Conservation (phyloP, 345 rosid genomes). For the Pseudoturritis turrita region DNA sequence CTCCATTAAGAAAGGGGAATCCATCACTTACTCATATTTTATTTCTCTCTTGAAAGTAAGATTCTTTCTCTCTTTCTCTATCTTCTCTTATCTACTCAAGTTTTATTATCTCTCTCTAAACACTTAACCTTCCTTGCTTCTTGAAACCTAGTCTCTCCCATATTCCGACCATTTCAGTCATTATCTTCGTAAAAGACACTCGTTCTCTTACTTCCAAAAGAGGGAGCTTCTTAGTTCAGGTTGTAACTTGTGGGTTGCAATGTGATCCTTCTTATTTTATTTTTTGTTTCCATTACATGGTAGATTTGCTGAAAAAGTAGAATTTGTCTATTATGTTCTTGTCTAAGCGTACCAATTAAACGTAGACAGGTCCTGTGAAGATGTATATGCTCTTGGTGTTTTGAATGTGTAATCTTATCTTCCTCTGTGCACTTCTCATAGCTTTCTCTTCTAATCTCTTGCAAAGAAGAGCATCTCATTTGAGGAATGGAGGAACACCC, state of each 20-base stretch:
- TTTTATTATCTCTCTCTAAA: no score
- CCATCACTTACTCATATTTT: no score
- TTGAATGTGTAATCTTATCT: neutral
- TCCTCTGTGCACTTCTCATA: neutral
- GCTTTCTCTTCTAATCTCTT: conserved; percentile 1
- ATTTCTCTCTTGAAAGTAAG: no score
- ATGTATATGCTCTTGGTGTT: neutral
- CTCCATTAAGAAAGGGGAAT: no score
- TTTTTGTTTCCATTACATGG: neutral
- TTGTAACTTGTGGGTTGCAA: conserved; percentile 2
- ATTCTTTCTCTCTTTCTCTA: no score
- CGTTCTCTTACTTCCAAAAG: conserved; percentile 24
- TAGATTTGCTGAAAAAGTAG: neutral
- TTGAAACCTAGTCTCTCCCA: no score
- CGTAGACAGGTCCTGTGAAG: neutral
- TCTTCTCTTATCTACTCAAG: no score
- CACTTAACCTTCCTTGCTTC: no score
- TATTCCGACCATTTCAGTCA: no score
- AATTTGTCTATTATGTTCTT: neutral
- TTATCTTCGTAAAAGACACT: no score
- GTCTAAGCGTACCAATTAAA: neutral
- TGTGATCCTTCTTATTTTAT: conserved; percentile 3
- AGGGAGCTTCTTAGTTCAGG: neutral
- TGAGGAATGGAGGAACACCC: no score
- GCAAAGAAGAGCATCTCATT: no score